Evolutionary conservation across 1,139 yeast species (phyloP).

Genomic region (Yamadazyma membranifaciens): DNA sequence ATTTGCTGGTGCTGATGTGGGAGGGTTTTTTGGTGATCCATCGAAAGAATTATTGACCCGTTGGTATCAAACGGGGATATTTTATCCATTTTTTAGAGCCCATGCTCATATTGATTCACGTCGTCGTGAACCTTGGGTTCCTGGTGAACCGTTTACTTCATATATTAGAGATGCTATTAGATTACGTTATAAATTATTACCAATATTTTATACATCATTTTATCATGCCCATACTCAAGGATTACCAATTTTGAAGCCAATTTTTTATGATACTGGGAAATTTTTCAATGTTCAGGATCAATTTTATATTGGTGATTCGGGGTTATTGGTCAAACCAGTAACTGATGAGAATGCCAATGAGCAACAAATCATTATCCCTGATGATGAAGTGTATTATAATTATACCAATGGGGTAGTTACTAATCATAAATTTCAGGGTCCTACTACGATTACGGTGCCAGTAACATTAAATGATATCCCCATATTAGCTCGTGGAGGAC

Average conservation of each 20-base stretch:
- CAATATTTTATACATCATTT: slow-evolving; percentile 81
- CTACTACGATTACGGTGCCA: slow-evolving; percentile 16
- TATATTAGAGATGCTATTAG: slow-evolving; percentile 67
- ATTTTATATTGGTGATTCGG: slow-evolving; percentile 73
- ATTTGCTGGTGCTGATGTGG: slow-evolving; percentile 94
- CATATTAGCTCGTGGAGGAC: slow-evolving; percentile 73
- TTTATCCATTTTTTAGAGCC: slow-evolving; percentile 95
- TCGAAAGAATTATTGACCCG: slow-evolving; percentile 73
- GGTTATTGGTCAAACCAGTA: slow-evolving; percentile 80
- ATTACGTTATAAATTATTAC: slow-evolving; percentile 73
- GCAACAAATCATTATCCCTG: slow-evolving; percentile 62
- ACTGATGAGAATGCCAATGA: slow-evolving; percentile 51
- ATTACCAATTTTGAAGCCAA: slow-evolving; percentile 71
- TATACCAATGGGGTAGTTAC: slow-evolving; percentile 38
- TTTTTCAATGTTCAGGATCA: slow-evolving; percentile 75
- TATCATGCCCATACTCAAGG: slow-evolving; percentile 61
- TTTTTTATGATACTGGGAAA: slow-evolving; percentile 64
- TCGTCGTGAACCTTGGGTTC: slow-evolving; percentile 90
- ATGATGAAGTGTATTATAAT: slow-evolving; percentile 59
- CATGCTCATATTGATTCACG: slow-evolving; percentile 95
- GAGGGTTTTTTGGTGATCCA: slow-evolving; percentile 95
- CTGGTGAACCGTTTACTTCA: slow-evolving; percentile 72
- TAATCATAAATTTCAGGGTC: slow-evolving; percentile 9
- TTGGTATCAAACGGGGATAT: slow-evolving; percentile 95
- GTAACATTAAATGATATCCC: slow-evolving; percentile 70